Evolutionary conservation across 139 green algal species (phyloP), one percentile per base, ranked within the genome.

Genomic region (Astrephomene gubernaculifera): DNA sequence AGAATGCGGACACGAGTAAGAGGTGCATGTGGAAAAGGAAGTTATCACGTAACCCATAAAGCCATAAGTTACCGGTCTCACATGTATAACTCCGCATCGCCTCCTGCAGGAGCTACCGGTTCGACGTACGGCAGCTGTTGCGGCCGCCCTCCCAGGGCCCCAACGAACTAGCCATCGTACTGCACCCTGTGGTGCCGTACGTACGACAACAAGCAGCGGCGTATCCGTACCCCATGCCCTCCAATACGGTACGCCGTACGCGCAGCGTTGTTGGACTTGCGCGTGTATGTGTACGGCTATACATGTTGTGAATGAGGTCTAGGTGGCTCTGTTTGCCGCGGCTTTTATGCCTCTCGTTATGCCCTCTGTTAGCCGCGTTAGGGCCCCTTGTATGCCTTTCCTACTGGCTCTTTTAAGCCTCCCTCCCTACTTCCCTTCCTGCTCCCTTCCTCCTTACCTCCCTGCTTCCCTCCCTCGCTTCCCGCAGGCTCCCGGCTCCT

Each of bases 221-320:
- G 0, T 68, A 91, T 29, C 44, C 63, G 14, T 91, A 91, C 79
- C 52, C n/a, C 2, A 36, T 91, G 36, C 88, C 84, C 12, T 87
- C 87, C 33, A 88, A 88, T 69, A 73, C 39, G 80, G 84, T 88
- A 38, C 1, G 69, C 61, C 29, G 61, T n/a, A 29, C 19, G 64
- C 65, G 52, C 65, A 60, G 14, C 14, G 49, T 60, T 12, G 49
- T 60, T 60, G 49, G 49, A 60, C n/a, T n/a, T n/a, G n/a, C n/a
- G n/a, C n/a, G n/a, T n/a, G n/a, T n/a, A n/a, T n/a, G n/a, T n/a
- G n/a, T n/a, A n/a, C n/a, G n/a, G n/a, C n/a, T n/a, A n/a, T n/a
- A n/a, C n/a, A n/a, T n/a, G n/a, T n/a, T n/a, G n/a, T n/a, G n/a
- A n/a, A n/a, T n/a, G n/a, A n/a, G n/a, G n/a, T n/a, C n/a, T n/a